Evolutionary conservation across 768 basidiomycete species (phyloP).

Genomic region (Pleurotus giganteus): DNA sequence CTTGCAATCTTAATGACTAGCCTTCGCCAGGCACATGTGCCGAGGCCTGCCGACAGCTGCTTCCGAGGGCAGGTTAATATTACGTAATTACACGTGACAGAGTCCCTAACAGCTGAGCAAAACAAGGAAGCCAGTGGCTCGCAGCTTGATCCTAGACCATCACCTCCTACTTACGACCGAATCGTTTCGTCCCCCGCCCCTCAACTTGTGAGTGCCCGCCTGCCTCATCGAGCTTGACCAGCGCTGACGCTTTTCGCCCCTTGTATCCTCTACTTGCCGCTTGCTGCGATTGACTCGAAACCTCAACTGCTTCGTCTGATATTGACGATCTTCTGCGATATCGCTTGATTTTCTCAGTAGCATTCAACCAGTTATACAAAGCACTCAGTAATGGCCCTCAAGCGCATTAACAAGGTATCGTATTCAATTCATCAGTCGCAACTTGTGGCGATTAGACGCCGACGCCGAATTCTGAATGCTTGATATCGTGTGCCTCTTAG

Average conservation of each 20-base stretch:
- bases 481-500: conserved; percentile 40
- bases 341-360: background rate
- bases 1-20: background rate
- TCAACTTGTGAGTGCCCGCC: background rate
- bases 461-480: conserved; percentile 15
- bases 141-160: conserved; percentile 11
- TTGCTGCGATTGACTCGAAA: background rate
- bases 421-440: background rate
- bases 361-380: background rate
- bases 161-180: conserved; percentile 4
- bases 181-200: background rate
- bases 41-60: background rate
- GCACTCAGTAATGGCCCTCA: conserved; percentile 76
- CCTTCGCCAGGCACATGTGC: background rate
- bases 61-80: background rate
- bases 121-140: background rate
- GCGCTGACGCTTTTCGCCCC: background rate
- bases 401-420: conserved; percentile 97
- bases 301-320: background rate
- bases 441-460: conserved; percentile 15
- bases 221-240: background rate
- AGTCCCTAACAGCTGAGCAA: background rate
- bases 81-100: background rate
- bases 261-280: background rate
- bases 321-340: conserved; percentile 7